A percentile compares a stretch with the other conserved stretches of the same genome.
Evolutionary conservation across 1,284 basidiomycete species (phyloP).

Genomic region (Amylostereum chailletii): DNA sequence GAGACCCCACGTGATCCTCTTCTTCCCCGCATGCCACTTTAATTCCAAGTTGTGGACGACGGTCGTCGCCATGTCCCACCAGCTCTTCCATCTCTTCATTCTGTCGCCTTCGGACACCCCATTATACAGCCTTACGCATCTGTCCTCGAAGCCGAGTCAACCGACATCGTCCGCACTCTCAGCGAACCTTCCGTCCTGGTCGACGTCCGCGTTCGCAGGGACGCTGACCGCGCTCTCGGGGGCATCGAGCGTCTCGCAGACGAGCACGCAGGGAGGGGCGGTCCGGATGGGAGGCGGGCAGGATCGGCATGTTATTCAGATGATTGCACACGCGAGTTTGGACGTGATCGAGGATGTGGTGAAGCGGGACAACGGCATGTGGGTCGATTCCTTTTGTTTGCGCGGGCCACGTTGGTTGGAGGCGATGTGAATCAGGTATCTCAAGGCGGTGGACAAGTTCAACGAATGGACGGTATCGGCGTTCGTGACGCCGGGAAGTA

Average conservation of each 20-base stretch:
- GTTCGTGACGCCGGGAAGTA: slow-evolving; percentile 89
- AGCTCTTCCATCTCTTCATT: slow-evolving; percentile 76
- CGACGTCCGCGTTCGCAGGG: slow-evolving; percentile 77
- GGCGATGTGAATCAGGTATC: slow-evolving; percentile 52
- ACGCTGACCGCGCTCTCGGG: slow-evolving; percentile 79
- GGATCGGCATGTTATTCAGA: slow-evolving; percentile 90
- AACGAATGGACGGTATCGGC: slow-evolving; percentile 97
- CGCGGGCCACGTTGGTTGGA: not conserved
- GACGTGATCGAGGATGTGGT: slow-evolving; percentile 89
- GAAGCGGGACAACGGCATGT: slow-evolving; percentile 82
- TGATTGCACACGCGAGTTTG: slow-evolving; percentile 91
- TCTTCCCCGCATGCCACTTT: too few relatives aligned
- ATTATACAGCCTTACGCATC: slow-evolving; percentile 71
- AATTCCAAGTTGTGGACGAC: too few relatives aligned
- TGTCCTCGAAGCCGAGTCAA: slow-evolving; percentile 62
- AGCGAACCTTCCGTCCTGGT: slow-evolving; percentile 78
- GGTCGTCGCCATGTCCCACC: slow-evolving; percentile 59
- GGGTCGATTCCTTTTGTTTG: slow-evolving; percentile 22
- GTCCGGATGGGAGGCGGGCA: slow-evolving; percentile 63
- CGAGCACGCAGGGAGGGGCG: slow-evolving; percentile 46
- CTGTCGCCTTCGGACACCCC: slow-evolving; percentile 78
- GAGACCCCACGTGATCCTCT: too few relatives aligned
- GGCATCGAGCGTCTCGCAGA: slow-evolving; percentile 63
- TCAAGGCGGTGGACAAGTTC: slow-evolving; percentile 90
- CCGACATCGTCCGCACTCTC: slow-evolving; percentile 57